phyloP scores from a whole-genome alignment of 2,329 filamentous ascomycete genomes.

The Xylaria sp. region DNA sequence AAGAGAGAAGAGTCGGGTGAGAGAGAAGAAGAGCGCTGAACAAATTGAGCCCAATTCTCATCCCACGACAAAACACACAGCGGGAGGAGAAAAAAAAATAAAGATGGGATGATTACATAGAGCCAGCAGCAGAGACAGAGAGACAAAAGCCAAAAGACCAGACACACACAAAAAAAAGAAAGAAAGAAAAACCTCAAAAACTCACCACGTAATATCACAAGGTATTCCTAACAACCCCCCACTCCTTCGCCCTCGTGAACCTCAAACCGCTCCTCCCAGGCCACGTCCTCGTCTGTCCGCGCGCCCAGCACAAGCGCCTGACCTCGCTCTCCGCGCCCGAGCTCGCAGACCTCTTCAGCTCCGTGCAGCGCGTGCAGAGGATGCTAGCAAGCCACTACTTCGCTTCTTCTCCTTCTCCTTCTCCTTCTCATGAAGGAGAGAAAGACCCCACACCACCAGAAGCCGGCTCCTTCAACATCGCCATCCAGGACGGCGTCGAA shows the following conservation, averaged over 20 bases:
- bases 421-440: not conserved
- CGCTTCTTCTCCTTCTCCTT: conserved; percentile 1
- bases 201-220: conserved; percentile 34
- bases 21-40: not conserved
- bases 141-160: not conserved
- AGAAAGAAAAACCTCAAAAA: not conserved
- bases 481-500: conserved; percentile 85
- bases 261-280: conserved; percentile 90
- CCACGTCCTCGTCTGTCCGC: conserved; percentile 85
- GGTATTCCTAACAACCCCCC: conserved; percentile 79
- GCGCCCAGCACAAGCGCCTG: conserved; percentile 62
- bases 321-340: conserved; percentile 67
- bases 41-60: not conserved
- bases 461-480: conserved; percentile 80
- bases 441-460: conserved; percentile 26
- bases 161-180: not conserved
- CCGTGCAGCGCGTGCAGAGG: conserved; percentile 74
- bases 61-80: not conserved
- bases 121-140: not conserved
- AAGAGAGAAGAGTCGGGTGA: no score
- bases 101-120: not conserved
- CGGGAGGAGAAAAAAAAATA: not conserved
- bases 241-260: conserved; percentile 87
- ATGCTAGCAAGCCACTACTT: conserved; percentile 63
- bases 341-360: conserved; percentile 75